Evolutionary conservation across 768 basidiomycete genomes (phyloP).

Genomic region (Xerocomellus amylosporus): DNA sequence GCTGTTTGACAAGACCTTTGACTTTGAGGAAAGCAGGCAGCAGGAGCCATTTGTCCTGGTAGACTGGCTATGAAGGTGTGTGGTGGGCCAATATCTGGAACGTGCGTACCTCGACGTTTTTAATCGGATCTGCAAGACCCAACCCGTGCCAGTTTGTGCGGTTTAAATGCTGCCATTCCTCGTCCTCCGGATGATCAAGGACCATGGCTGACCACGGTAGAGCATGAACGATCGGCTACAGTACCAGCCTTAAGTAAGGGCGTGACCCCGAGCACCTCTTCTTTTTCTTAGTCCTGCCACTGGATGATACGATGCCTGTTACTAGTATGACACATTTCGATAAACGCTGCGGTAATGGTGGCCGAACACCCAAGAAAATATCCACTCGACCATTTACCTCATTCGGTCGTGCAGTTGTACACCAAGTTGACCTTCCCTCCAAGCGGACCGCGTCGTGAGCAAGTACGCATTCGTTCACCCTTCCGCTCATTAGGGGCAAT

Average conservation of each 20-base stretch:
- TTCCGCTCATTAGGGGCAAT: no score
- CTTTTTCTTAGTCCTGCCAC: no score
- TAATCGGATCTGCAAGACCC: slow-evolving; percentile 85
- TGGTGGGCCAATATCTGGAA: not conserved
- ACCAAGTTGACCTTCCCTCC: no score
- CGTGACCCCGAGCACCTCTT: slow-evolving; percentile 2
- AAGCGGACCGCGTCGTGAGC: no score
- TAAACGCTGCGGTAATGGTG: no score
- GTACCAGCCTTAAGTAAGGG: not conserved
- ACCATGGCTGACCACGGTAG: slow-evolving; percentile 4
- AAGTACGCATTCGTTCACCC: no score
- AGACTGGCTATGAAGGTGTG: not conserved
- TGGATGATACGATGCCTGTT: no score
- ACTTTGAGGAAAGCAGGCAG: slow-evolving; percentile 95
- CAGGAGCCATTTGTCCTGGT: slow-evolving; percentile 96
- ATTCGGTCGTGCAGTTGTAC: no score
- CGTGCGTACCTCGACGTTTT: slow-evolving; percentile 78
- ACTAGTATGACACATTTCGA: no score
- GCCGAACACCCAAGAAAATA: no score
- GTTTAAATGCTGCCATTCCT: slow-evolving; percentile 60
- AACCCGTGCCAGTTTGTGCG: slow-evolving; percentile 69
- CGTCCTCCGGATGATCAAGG: slow-evolving; percentile 26
- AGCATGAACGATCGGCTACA: not conserved
- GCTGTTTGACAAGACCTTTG: slow-evolving; percentile 98
- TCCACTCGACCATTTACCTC: no score